Evolutionary conservation across 352 stramenopile species (phyloP), one percentile per base, ranked within the genome.

Genomic region (Globisporangium polare): DNA sequence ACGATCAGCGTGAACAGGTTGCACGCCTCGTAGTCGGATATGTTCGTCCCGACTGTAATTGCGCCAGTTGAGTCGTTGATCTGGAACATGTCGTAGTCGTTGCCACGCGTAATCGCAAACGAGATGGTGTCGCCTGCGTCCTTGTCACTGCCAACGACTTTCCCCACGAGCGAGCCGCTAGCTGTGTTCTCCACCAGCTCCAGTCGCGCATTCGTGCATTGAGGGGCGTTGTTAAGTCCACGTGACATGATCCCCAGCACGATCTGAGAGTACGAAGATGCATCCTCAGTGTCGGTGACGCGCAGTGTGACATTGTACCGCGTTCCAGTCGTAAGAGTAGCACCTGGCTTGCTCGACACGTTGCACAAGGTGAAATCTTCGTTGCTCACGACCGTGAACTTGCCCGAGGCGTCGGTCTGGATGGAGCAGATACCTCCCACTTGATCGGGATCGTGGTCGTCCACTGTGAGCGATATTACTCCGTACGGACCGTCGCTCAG

Each of bases 171-270:
- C 46, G 47, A 47, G 18, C 65, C 64, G 17, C 64, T 63, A 2
- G 62, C 55, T 7, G 73, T 69, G 55, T 88, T 88, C 41, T 88
- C 78, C 26, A 69, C 67, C n/a, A 86, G 17, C 59, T 80, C 63
- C 3, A 75, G 53, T 8, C 60, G 51, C 4, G 60, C 51, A 13
- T 43, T 57, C 1, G 41, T 62, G 35, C 78, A 86, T 39, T 68
- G 61, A 0, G 78, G 78, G 9, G 78, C 74, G 58, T 80, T 73
- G 46, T 88, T 88, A 31, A 77, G 45, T 7, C 79, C 72, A 43
- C 73, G 72, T 13, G 78, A 80, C n/a, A 75, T 29, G 26, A 88
- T 67, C 7, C 61, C 53, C 17, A 88, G 29, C 1, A 65, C 77
- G 31, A 86, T 56, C 18, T 84, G 71, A 24, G 35, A 83, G 56